Percentiles rank a stretch among this genome's conserved stretches.
These are phyloP conservation scores for Jackrogersella minutella DNA, from an alignment of 495 filamentous ascomycete species.

Conservation along the genomic window DNA sequence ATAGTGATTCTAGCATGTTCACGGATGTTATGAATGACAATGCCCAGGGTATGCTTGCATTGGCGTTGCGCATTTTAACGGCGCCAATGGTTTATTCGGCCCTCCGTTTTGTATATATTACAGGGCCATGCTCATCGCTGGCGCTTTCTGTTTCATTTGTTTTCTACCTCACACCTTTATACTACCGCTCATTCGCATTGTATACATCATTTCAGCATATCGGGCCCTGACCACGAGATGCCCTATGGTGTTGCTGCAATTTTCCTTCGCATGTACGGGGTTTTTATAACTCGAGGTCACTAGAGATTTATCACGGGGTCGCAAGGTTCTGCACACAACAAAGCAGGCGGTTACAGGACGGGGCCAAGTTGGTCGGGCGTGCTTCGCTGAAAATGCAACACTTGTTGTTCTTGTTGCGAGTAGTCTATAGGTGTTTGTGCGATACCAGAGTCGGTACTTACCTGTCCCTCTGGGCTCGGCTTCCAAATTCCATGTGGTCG, in stretches of 20 bases:
- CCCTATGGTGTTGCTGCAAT: slow-evolving; percentile 4
- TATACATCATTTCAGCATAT: slow-evolving; percentile 25
- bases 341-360: slow-evolving; percentile 14
- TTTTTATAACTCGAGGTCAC: slow-evolving; percentile 4
- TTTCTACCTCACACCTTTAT: background rate
- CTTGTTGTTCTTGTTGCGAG: background rate
- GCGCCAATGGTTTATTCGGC: slow-evolving; percentile 15
- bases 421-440: slow-evolving; percentile 12
- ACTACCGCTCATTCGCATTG: slow-evolving; percentile 23
- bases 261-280: slow-evolving; percentile 3
- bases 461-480: slow-evolving; percentile 7
- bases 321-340: slow-evolving; percentile 14
- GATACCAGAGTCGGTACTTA: slow-evolving; percentile 14
- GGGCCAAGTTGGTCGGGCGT: background rate
- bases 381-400: slow-evolving; percentile 7
- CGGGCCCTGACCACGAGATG: background rate
- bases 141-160: slow-evolving; percentile 9
- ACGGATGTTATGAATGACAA: slow-evolving; percentile 32
- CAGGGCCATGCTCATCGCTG: background rate
- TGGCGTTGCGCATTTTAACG: slow-evolving; percentile 28
- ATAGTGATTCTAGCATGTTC: slow-evolving; percentile 32
- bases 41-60: slow-evolving; percentile 14
- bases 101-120: slow-evolving; percentile 32
- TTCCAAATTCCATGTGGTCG: slow-evolving; percentile 17
- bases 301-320: slow-evolving; percentile 21